phyloP scores from a whole-genome alignment of 1,139 yeast species.

The Saccharomyces hybrid region DNA sequence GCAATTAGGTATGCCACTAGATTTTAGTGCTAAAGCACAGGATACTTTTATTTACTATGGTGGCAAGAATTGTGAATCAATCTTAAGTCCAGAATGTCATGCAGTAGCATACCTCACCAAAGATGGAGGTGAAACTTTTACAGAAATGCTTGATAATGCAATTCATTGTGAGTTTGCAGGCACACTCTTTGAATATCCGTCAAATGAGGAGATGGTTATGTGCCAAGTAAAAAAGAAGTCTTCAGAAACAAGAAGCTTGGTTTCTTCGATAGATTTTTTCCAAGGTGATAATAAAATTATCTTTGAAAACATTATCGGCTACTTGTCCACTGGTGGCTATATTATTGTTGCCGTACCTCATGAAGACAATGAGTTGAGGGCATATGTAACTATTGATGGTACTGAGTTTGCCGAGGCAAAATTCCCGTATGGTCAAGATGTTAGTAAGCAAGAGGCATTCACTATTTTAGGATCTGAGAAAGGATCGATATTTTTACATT shows the following conservation, averaged over 20 bases:
- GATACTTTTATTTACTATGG: slow-evolving; percentile 68
- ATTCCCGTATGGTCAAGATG: slow-evolving; percentile 60
- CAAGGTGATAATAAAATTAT: slow-evolving; percentile 32
- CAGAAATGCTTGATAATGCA: slow-evolving; percentile 44
- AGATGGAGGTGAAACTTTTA: slow-evolving; percentile 60
- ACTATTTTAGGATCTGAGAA: slow-evolving; percentile 74
- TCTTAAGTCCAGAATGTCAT: slow-evolving; percentile 43
- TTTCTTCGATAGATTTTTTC: slow-evolving; percentile 52
- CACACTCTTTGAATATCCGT: slow-evolving; percentile 37
- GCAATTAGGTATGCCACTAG: slow-evolving; percentile 36
- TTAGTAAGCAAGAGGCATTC: slow-evolving; percentile 64
- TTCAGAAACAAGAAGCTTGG: slow-evolving; percentile 34
- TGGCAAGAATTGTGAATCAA: slow-evolving; percentile 47
- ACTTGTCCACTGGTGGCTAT: slow-evolving; percentile 58
- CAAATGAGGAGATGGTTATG: slow-evolving; percentile 47
- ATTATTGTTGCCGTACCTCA: slow-evolving; percentile 59
- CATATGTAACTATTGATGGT: slow-evolving; percentile 82
- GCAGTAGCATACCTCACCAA: slow-evolving; percentile 51
- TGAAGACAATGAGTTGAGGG: slow-evolving; percentile 41
- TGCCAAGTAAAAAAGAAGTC: slow-evolving; percentile 44
- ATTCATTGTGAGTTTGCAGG: slow-evolving; percentile 63
- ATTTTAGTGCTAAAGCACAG: slow-evolving; percentile 49
- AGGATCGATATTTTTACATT: slow-evolving; percentile 74
- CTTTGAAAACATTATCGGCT: slow-evolving; percentile 54
- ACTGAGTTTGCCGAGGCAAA: slow-evolving; percentile 64